These are phyloP conservation scores for Entomortierella beljakovae DNA, from an alignment of 192 early-diverging fungal species.

Conservation along the genomic window DNA sequence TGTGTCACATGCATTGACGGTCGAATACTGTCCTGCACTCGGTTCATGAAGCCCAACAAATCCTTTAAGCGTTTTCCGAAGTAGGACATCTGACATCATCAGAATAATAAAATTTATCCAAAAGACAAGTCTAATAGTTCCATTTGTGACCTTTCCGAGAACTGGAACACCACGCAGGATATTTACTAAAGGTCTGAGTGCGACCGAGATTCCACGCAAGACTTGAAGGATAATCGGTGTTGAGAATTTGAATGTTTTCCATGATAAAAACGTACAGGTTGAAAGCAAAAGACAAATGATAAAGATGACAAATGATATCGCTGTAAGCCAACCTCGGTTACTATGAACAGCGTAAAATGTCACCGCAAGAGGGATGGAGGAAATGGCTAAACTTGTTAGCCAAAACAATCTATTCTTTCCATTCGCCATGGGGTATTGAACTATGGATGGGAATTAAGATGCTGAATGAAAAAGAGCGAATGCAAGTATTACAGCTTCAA, in stretches of 20 bases:
- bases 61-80: constrained; percentile 41
- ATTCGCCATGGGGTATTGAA: constrained; percentile 30
- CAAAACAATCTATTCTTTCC: constrained; percentile 49
- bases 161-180: constrained; percentile 39
- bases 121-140: constrained; percentile 43
- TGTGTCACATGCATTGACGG: constrained; percentile 52
- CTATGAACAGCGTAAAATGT: constrained; percentile 38
- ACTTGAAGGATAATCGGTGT: constrained; percentile 42
- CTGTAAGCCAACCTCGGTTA: constrained; percentile 28
- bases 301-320: constrained; percentile 41
- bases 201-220: constrained; percentile 24
- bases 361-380: constrained; percentile 33
- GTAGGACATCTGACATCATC: constrained; percentile 47
- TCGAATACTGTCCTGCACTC: constrained; percentile 43
- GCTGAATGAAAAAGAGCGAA: too few species aligned
- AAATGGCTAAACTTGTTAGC: constrained; percentile 45
- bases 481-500: too few species aligned
- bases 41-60: constrained; percentile 51
- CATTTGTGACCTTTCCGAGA: constrained; percentile 46
- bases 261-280: constrained; percentile 47
- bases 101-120: constrained; percentile 49
- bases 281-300: constrained; percentile 43
- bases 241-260: constrained; percentile 44
- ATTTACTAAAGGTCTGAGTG: constrained; percentile 30
- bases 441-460: not conserved